A percentile compares a stretch with the other conserved stretches of the same genome.
These are phyloP conservation scores for Saccharomyces hybrid DNA, from an alignment of 1,139 yeast species.

Conservation along the genomic window DNA sequence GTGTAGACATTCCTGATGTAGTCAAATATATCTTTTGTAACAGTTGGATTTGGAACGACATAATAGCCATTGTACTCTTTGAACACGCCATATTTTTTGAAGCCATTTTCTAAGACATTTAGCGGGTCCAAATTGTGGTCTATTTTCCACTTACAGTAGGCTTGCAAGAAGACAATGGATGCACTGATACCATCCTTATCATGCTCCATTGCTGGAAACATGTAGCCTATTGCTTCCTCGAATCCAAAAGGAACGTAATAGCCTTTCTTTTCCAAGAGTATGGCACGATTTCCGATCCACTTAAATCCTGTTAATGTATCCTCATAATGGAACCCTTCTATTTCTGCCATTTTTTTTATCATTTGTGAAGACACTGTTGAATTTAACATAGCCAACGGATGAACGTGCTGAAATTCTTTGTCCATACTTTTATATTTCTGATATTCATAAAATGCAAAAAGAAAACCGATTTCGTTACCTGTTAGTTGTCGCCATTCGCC, in stretches of 20 bases:
- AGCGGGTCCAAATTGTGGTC: conserved; percentile 34
- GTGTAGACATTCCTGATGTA: conserved; percentile 35
- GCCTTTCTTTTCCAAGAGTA: conserved; percentile 59
- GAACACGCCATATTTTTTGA: conserved; percentile 63
- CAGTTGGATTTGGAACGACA: conserved; percentile 46
- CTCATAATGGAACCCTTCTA: conserved; percentile 52
- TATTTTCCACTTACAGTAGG: conserved; percentile 41
- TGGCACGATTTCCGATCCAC: conserved; percentile 92
- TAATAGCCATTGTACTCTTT: conserved; percentile 87
- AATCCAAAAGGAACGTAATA: conserved; percentile 76
- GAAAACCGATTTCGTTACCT: conserved; percentile 84
- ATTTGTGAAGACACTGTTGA: conserved; percentile 91
- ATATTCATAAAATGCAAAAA: conserved; percentile 65
- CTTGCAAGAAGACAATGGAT: conserved; percentile 66
- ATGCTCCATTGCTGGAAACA: conserved; percentile 70
- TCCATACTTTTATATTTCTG: conserved; percentile 34
- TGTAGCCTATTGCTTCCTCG: conserved; percentile 94
- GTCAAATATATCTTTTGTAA: conserved; percentile 48
- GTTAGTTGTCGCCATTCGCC: conserved; percentile 70
- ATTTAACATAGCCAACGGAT: conserved; percentile 54
- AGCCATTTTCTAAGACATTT: conserved; percentile 52
- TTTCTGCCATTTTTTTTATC: conserved; percentile 59
- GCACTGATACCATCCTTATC: conserved; percentile 95
- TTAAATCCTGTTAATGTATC: conserved; percentile 95
- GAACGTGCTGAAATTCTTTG: conserved; percentile 7